Evolutionary conservation across 768 basidiomycete genomes (phyloP).

Genomic region (Termitomyces sp.): DNA sequence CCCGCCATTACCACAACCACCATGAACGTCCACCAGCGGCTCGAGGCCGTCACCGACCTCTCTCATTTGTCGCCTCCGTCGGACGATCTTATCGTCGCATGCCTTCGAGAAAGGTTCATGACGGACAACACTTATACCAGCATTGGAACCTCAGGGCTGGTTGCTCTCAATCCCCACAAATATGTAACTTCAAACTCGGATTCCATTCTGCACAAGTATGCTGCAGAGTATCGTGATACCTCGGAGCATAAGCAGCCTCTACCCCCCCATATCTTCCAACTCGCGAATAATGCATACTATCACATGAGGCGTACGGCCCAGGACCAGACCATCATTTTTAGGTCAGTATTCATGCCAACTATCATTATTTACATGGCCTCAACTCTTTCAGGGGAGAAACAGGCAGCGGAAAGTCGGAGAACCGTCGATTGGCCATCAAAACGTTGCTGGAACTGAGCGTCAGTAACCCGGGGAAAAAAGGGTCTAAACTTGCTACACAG

Average conservation of each 20-base stretch:
- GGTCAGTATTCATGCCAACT: constrained; percentile 41
- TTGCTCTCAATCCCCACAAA: constrained; percentile 93
- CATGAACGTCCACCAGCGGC: constrained; percentile 56
- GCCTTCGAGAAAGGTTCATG: constrained; percentile 85
- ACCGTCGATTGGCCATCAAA: constrained; percentile 85
- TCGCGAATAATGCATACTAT: constrained; percentile 90
- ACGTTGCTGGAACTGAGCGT: constrained; percentile 88
- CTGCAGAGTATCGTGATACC: constrained; percentile 79
- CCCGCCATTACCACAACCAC: constrained; percentile 23
- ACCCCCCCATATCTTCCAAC: constrained; percentile 88
- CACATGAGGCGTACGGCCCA: constrained; percentile 93
- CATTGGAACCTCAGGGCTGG: constrained; percentile 65
- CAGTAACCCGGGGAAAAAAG: constrained; percentile 88
- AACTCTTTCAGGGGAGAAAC: constrained; percentile 70
- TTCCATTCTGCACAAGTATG: constrained; percentile 79
- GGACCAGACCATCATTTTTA: constrained; percentile 87
- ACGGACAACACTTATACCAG: constrained; percentile 76
- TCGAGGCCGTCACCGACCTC: constrained; percentile 72
- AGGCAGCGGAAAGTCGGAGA: constrained; percentile 91
- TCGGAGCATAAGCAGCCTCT: constrained; percentile 52
- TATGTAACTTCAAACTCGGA: constrained; percentile 83
- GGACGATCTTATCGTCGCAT: constrained; percentile 82
- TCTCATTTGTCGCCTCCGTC: constrained; percentile 58
- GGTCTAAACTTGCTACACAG: constrained; percentile 79
- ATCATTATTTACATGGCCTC: not conserved